Conservation (phyloP, 306 rosid genomes). For the Quercus cerris region DNA sequence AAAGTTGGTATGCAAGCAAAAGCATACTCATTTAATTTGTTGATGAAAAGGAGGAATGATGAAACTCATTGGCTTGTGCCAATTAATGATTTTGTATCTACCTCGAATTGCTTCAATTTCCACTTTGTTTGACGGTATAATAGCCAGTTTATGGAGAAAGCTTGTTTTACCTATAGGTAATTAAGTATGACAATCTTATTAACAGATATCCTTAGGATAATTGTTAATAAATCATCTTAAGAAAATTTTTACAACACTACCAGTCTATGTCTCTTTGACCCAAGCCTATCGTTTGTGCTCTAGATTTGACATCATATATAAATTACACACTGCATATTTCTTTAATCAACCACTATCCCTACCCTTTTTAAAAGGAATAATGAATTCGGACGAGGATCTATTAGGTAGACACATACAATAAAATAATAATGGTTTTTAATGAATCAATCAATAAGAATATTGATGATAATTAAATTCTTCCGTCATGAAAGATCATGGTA, state of each 20-base stretch:
- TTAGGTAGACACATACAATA: neutral
- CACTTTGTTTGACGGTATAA: neutral
- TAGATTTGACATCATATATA: neutral
- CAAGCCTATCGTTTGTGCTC: neutral
- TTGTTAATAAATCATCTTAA: no score
- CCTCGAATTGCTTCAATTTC: neutral
- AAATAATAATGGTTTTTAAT: neutral
- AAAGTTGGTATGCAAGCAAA: neutral
- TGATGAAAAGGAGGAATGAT: neutral
- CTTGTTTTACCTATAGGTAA: no score
- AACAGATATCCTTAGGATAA: accelerated
- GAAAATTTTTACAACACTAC: no score
- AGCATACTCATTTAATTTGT: neutral
- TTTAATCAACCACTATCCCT: neutral
- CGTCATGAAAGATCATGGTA: neutral
- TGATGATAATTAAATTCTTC: neutral
- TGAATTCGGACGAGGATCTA: neutral
- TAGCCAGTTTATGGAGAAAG: neutral
- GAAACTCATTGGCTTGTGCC: no score
- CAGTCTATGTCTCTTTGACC: neutral
- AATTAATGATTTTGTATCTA: neutral
- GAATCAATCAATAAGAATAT: neutral
- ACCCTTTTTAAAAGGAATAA: neutral
- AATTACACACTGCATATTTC: neutral
- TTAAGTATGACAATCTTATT: no score